These are phyloP conservation scores for Leccinum ochraceum DNA, from an alignment of 768 basidiomycete species.

Conservation along the genomic window DNA sequence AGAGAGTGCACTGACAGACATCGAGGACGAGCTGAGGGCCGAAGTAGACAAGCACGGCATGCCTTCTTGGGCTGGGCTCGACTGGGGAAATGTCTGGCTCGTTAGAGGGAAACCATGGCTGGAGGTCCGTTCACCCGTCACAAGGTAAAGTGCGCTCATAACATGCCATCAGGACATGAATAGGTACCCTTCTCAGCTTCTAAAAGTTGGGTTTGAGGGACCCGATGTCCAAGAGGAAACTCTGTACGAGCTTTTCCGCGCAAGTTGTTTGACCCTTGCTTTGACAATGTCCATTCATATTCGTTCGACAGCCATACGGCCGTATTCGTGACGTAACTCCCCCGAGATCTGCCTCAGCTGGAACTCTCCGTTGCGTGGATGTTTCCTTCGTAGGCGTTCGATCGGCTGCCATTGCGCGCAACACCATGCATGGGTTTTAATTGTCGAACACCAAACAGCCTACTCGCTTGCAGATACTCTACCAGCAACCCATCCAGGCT, in stretches of 20 bases:
- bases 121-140: constrained; percentile 52
- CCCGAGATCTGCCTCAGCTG: constrained; percentile 62
- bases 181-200: constrained; percentile 68
- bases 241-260: constrained; percentile 77
- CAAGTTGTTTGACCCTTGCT: constrained; percentile 37
- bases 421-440: constrained; percentile 68
- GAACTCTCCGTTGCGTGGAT: constrained; percentile 63
- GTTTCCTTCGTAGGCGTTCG: constrained; percentile 63
- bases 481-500: constrained; percentile 63
- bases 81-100: constrained; percentile 59
- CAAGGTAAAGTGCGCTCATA: neutral
- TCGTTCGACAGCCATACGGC: constrained; percentile 68
- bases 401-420: constrained; percentile 80
- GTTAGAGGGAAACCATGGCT: constrained; percentile 80
- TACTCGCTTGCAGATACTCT: constrained; percentile 55
- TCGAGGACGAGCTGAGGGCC: constrained; percentile 50
- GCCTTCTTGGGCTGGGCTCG: constrained; percentile 62
- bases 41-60: constrained; percentile 50
- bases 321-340: constrained; percentile 66
- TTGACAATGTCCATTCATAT: constrained; percentile 1
- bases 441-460: constrained; percentile 31
- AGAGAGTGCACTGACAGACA: constrained; percentile 43
- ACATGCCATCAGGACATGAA: constrained; percentile 68
- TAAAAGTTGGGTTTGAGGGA: constrained; percentile 86
- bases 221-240: constrained; percentile 82